Evolutionary conservation across 306 rosid species (phyloP).

Genomic region (Lathyrus sativus): DNA sequence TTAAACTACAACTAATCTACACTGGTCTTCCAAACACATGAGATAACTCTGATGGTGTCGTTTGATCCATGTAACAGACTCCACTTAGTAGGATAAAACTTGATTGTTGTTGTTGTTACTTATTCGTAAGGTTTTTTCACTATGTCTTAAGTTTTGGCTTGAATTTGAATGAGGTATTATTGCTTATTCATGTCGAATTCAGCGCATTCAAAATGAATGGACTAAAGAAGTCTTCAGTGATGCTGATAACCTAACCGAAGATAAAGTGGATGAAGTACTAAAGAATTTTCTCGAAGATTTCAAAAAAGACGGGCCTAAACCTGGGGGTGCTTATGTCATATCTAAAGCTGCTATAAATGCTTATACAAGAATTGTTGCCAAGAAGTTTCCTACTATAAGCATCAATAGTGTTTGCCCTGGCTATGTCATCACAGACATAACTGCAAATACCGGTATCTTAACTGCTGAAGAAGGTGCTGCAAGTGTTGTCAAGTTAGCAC

Average conservation of each 20-base stretch:
- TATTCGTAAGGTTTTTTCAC: too few relatives aligned
- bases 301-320: constrained; percentile 44
- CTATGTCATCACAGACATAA: constrained; percentile 45
- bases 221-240: constrained; percentile 42
- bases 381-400: constrained; percentile 32
- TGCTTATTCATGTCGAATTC: too few relatives aligned
- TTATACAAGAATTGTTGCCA: constrained; percentile 49
- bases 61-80: too few relatives aligned
- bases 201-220: constrained; percentile 41
- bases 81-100: too few relatives aligned
- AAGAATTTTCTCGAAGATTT: constrained; percentile 39
- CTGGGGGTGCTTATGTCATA: constrained; percentile 13
- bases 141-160: neutral
- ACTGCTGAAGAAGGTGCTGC: constrained; percentile 50
- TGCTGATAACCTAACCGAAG: constrained; percentile 42
- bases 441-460: constrained; percentile 30
- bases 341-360: constrained; percentile 52
- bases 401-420: constrained; percentile 53
- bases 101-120: too few relatives aligned
- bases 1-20: too few relatives aligned
- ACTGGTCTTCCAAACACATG: too few relatives aligned
- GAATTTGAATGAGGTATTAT: too few relatives aligned
- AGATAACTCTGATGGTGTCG: too few relatives aligned
- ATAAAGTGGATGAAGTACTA: constrained; percentile 45
- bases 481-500: constrained; percentile 37